Conservation (phyloP, 108 stramenopile genomes). For the Schizochytrium sp. region DNA sequence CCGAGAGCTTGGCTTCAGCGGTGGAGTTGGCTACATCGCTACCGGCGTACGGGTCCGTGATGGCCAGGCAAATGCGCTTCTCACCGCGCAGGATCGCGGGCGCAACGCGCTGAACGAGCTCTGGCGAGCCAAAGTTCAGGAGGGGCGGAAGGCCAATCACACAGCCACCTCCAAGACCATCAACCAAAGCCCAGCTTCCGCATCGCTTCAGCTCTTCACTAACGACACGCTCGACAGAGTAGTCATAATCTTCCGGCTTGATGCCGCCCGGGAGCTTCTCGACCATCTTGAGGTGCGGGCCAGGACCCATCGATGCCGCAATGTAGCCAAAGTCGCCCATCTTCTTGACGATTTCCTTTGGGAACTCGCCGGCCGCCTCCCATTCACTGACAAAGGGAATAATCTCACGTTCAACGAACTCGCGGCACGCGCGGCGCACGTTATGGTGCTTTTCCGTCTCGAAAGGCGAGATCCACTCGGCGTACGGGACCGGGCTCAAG, state of each 20-base stretch:
- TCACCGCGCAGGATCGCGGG: background rate
- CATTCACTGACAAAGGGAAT: background rate
- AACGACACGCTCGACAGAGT: too few relatives aligned
- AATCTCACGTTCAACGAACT: constrained; percentile 2
- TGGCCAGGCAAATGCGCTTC: constrained; percentile 13
- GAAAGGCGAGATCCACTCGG: constrained; percentile 5
- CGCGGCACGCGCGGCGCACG: constrained; percentile 24
- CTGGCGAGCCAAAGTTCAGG: background rate
- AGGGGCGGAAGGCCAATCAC: background rate
- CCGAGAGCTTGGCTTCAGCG: background rate
- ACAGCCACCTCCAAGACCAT: background rate
- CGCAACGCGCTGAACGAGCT: background rate
- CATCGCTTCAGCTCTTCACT: background rate
- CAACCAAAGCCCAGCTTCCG: background rate
- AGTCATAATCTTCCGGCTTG: too few relatives aligned
- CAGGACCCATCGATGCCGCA: background rate
- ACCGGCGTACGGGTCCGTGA: constrained; percentile 7
- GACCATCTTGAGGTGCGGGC: too few relatives aligned
- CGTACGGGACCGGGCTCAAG: background rate
- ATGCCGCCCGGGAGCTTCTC: too few relatives aligned
- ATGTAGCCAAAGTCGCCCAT: background rate
- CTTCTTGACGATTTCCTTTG: background rate
- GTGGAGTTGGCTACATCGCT: constrained; percentile 3
- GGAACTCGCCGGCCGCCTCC: background rate
- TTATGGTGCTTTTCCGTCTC: background rate